Percentiles rank a stretch among this genome's conserved stretches.
phyloP scores from a whole-genome alignment of 805 yeast genomes.

The Pichia insulana region DNA sequence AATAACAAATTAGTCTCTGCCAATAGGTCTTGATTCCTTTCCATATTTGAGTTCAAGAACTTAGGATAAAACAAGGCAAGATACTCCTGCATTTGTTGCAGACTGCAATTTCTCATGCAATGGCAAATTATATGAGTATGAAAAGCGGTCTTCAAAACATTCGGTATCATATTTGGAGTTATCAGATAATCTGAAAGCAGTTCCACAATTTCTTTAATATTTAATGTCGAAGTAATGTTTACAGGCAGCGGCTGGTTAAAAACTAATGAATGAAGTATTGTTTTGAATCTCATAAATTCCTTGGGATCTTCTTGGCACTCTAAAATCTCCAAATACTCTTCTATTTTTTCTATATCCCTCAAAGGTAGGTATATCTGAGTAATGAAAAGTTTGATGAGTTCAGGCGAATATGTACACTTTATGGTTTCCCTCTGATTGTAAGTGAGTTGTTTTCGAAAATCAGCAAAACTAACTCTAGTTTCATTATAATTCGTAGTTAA shows the following conservation, averaged over 20 bases:
- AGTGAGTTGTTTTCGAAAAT: background rate
- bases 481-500: background rate
- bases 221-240: no score
- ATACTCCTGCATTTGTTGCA: no score
- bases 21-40: no score
- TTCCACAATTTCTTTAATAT: no score
- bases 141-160: no score
- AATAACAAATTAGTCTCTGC: no score
- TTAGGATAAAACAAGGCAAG: no score
- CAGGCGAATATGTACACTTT: background rate
- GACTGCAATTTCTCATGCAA: no score
- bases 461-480: background rate
- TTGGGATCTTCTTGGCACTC: background rate
- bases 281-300: background rate
- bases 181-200: no score
- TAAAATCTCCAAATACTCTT: constrained; percentile 3
- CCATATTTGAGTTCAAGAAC: no score
- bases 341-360: background rate
- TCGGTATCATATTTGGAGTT: no score
- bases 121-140: no score
- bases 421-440: background rate
- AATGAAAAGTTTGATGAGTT: constrained; percentile 2
- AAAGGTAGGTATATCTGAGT: background rate
- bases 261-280: background rate
- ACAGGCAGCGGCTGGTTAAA: background rate